Conservation (phyloP, 2,329 filamentous ascomycete genomes). For the Clarireedia hainanense region DNA sequence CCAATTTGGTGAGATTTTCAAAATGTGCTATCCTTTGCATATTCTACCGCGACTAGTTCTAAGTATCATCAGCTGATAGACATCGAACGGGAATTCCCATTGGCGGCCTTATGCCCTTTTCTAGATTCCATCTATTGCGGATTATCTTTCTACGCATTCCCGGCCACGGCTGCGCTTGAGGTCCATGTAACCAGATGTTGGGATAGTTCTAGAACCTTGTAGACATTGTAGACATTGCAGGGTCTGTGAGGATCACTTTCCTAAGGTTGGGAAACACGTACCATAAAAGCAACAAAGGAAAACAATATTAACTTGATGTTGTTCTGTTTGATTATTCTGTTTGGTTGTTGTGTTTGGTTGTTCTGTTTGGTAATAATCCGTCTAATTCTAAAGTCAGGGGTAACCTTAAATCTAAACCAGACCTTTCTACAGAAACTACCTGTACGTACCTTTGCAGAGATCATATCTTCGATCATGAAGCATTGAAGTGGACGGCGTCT, state of each 20-base stretch:
- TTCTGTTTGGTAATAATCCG: no score
- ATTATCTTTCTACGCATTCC: not conserved
- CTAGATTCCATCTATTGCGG: not conserved
- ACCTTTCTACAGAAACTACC: no score
- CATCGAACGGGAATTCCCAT: not conserved
- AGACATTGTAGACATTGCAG: not conserved
- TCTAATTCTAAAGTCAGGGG: no score
- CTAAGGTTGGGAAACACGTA: not conserved
- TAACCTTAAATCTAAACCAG: no score
- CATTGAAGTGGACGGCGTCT: no score
- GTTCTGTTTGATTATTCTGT: no score
- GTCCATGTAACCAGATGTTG: not conserved
- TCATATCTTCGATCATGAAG: no score
- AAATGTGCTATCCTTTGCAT: not conserved
- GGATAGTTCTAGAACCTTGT: no score
- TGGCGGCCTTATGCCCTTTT: not conserved
- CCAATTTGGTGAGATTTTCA: not conserved
- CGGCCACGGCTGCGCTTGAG: not conserved
- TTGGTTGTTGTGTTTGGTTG: no score
- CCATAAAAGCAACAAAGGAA: not conserved
- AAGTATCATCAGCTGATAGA: not conserved
- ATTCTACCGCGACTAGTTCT: not conserved
- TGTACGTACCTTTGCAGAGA: no score
- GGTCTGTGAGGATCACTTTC: not conserved
- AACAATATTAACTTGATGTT: not conserved